phyloP scores from a whole-genome alignment of 768 basidiomycete species.

The Butyriboletus loyo region DNA sequence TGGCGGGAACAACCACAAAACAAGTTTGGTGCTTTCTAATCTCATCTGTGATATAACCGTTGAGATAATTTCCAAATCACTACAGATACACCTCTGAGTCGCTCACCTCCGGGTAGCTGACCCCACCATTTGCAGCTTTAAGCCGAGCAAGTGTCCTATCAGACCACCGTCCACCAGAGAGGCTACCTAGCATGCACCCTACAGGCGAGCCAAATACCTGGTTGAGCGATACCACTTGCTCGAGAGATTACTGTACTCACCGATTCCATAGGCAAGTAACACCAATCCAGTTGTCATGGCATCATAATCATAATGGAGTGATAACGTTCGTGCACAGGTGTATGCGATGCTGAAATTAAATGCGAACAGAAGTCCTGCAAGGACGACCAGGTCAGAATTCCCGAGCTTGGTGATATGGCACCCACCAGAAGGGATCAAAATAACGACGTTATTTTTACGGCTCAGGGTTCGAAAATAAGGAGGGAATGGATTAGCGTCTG shows the following conservation, averaged over 20 bases:
- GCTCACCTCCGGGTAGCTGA: conserved; percentile 62
- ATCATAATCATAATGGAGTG: conserved; percentile 60
- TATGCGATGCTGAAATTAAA: conserved; percentile 70
- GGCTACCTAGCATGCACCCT: conserved; percentile 51
- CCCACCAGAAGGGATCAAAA: conserved; percentile 44
- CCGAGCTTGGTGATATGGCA: not conserved
- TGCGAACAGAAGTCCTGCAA: conserved; percentile 63
- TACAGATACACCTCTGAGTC: not conserved
- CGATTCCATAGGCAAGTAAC: conserved; percentile 69
- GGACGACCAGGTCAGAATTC: not conserved
- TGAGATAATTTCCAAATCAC: not conserved
- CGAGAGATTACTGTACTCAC: conserved; percentile 32
- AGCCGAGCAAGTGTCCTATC: conserved; percentile 46
- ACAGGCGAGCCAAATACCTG: not conserved
- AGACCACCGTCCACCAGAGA: conserved; percentile 59
- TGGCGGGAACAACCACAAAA: conserved; percentile 53
- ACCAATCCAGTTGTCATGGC: conserved; percentile 78
- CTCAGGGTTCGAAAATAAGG: conserved; percentile 57
- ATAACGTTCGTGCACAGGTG: conserved; percentile 71
- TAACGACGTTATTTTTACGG: conserved; percentile 62
- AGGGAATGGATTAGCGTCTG: conserved; percentile 70
- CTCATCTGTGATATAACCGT: conserved; percentile 53
- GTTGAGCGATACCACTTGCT: not conserved
- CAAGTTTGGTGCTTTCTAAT: conserved; percentile 58
- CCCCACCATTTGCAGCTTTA: conserved; percentile 47